phyloP scores from a whole-genome alignment of 495 filamentous ascomycete species.

The Hypomontagnella monticulosa region DNA sequence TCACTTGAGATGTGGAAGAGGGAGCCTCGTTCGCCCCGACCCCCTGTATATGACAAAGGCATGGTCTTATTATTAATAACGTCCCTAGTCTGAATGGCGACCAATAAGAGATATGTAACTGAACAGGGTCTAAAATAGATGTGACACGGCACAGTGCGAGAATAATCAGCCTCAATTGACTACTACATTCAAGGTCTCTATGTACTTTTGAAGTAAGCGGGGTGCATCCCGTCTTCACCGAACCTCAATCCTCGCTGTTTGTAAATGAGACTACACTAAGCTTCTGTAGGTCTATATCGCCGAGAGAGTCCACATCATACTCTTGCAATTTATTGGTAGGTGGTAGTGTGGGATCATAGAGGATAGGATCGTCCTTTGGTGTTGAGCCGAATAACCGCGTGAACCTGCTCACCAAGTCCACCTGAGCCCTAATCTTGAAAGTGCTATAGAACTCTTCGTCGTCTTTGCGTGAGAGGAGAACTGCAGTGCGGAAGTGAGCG shows the following conservation, averaged over 20 bases:
- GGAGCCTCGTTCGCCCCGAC: too few relatives aligned
- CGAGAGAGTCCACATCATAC: slow-evolving; percentile 39
- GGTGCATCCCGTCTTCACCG: too few relatives aligned
- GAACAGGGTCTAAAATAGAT: neutral
- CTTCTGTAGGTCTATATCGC: slow-evolving; percentile 28
- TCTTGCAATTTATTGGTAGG: slow-evolving; percentile 44
- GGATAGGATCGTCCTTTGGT: slow-evolving; percentile 40
- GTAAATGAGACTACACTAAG: slow-evolving; percentile 1
- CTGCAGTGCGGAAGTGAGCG: slow-evolving; percentile 28
- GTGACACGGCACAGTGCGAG: neutral
- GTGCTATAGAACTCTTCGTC: slow-evolving; percentile 36
- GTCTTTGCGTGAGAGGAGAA: slow-evolving; percentile 37
- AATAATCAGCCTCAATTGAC: neutral
- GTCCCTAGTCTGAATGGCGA: neutral
- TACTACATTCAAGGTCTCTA: neutral
- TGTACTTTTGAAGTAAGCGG: too few relatives aligned
- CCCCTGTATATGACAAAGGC: too few relatives aligned
- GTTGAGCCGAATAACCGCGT: slow-evolving; percentile 2
- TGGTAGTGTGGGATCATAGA: slow-evolving; percentile 34
- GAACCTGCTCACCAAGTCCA: slow-evolving; percentile 20
- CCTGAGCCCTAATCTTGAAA: slow-evolving; percentile 36
- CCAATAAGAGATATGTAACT: neutral
- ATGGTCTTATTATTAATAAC: too few relatives aligned
- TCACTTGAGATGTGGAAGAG: too few relatives aligned
- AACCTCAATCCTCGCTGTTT: neutral